Evolutionary conservation across 2,329 filamentous ascomycete genomes (phyloP).

Genomic region (Elsinoe australis): DNA sequence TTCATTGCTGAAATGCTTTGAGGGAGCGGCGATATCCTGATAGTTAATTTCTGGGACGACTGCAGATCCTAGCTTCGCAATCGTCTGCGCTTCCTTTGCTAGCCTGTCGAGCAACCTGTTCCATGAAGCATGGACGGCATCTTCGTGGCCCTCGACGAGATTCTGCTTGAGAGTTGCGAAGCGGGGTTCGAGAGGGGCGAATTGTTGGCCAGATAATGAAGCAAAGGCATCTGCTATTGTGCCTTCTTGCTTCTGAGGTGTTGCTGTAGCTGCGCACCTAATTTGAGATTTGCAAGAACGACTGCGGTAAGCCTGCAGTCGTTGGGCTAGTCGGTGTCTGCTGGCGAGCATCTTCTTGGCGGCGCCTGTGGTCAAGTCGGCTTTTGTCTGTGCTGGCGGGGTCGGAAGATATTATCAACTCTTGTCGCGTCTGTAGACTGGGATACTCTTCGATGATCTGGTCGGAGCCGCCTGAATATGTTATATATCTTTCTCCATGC

Average conservation of each 20-base stretch:
- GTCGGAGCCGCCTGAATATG: too few species aligned
- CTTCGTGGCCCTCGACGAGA: conserved; percentile 43
- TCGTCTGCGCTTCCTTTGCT: conserved; percentile 39
- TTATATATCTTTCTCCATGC: too few species aligned
- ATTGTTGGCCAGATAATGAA: conserved; percentile 41
- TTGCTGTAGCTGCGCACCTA: conserved; percentile 22
- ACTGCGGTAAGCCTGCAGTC: too few species aligned
- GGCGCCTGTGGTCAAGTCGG: too few species aligned
- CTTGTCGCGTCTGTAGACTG: too few species aligned
- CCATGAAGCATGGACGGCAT: conserved; percentile 40
- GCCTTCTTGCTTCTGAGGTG: conserved; percentile 38
- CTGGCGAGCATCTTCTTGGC: background rate
- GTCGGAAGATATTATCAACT: too few species aligned
- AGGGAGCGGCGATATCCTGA: conserved; percentile 40
- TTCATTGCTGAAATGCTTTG: conserved; percentile 49
- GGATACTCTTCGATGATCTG: too few species aligned
- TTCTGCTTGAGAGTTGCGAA: conserved; percentile 41
- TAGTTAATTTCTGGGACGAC: conserved; percentile 43
- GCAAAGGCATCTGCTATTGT: conserved; percentile 46
- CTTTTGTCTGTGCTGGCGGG: too few species aligned
- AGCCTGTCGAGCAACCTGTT: conserved; percentile 38
- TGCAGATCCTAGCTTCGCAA: conserved; percentile 36
- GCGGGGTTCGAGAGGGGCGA: conserved; percentile 38
- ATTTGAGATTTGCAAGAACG: too few species aligned
- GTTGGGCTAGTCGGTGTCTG: background rate